These are phyloP conservation scores for Cucumis sativus DNA, from an alignment of 306 rosid genomes.

Conservation along the genomic window DNA sequence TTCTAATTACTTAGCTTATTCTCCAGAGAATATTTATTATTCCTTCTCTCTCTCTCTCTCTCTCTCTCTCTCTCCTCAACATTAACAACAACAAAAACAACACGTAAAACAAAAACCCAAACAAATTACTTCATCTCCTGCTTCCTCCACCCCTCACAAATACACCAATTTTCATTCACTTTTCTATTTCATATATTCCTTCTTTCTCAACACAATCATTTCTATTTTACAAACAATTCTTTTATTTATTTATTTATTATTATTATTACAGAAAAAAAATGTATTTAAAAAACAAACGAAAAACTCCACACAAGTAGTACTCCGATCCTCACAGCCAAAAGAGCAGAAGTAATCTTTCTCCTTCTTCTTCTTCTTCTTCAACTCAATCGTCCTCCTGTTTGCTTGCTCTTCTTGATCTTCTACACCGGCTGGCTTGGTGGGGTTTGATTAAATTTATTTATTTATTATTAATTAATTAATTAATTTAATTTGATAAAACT, in stretches of 20 bases:
- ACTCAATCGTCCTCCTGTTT: not conserved
- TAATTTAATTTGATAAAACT: no score
- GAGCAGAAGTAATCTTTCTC: no score
- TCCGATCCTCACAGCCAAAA: no score
- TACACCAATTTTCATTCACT: not conserved
- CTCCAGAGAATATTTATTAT: slow-evolving; percentile 4
- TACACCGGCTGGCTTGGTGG: not conserved
- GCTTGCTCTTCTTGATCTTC: not conserved
- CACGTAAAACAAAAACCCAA: not conserved
- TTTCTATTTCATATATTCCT: not conserved
- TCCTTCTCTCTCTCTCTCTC: not conserved
- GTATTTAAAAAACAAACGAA: no score
- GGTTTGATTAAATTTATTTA: not conserved
- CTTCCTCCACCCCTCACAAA: not conserved
- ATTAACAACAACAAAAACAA: not conserved
- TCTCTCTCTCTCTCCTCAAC: not conserved
- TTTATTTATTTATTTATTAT: no score
- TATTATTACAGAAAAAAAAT: no score
- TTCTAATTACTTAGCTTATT: not conserved
- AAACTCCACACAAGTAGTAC: not conserved
- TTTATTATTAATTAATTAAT: no score
- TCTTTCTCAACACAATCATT: no score
- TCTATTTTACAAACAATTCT: no score
- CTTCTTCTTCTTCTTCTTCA: not conserved
- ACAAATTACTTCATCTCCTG: not conserved